These are phyloP conservation scores for Aspergillus novoparasiticus DNA, from an alignment of 2,329 filamentous ascomycete species.

Conservation along the genomic window DNA sequence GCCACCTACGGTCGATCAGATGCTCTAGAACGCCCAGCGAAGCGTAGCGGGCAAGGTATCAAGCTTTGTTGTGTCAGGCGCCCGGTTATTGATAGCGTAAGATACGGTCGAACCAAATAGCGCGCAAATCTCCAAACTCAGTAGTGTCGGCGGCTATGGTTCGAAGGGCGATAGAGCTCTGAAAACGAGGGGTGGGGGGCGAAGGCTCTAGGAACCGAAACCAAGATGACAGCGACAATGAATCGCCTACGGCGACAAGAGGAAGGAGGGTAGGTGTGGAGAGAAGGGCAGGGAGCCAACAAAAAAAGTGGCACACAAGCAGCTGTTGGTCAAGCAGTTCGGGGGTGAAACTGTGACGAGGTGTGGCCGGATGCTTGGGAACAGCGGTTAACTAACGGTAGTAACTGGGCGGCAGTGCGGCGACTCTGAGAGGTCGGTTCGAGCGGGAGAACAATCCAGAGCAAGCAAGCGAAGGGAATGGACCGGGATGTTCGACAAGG, in stretches of 20 bases:
- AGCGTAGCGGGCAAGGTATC: constrained; percentile 12
- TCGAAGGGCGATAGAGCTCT: constrained; percentile 4
- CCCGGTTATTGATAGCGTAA: constrained; percentile 5
- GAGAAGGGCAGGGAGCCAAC: constrained; percentile 12
- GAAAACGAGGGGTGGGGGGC: constrained; percentile 12
- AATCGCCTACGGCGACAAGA: constrained; percentile 10
- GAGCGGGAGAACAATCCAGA: constrained; percentile 23
- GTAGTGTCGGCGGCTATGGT: constrained; percentile 22
- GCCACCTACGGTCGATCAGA: constrained; percentile 9
- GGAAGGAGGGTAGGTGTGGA: constrained; percentile 6
- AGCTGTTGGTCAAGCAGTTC: constrained; percentile 17
- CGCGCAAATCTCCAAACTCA: constrained; percentile 15
- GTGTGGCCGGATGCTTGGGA: constrained; percentile 23
- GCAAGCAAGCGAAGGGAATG: constrained; percentile 26
- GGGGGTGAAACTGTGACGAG: constrained; percentile 15
- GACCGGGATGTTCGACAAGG: constrained; percentile 20
- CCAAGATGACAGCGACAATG: constrained; percentile 7
- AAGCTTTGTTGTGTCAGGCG: constrained; percentile 16
- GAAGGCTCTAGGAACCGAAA: constrained; percentile 2
- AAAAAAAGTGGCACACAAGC: constrained; percentile 12
- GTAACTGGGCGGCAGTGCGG: constrained; percentile 29
- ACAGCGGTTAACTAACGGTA: constrained; percentile 28
- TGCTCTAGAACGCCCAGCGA: constrained; percentile 8
- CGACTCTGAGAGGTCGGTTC: constrained; percentile 26
- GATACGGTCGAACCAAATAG: constrained; percentile 17